phyloP scores from a whole-genome alignment of 495 filamentous ascomycete genomes.

The Hypoxylon fuscum region DNA sequence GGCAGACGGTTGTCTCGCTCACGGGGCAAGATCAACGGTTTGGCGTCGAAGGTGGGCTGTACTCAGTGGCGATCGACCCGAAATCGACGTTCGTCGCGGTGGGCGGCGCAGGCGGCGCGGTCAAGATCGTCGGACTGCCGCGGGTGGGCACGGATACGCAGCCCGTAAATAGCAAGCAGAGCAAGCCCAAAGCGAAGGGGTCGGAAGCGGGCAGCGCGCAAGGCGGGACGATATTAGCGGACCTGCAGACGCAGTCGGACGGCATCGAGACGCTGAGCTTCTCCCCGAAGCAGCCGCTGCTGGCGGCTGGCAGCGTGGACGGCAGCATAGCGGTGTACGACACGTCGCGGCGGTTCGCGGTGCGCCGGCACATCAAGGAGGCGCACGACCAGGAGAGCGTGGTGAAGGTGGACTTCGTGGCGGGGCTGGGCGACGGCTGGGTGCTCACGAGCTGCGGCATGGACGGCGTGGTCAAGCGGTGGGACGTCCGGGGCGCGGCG shows the following conservation, averaged over 20 bases:
- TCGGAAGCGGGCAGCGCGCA: slow-evolving; percentile 49
- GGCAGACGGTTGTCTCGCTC: slow-evolving; percentile 81
- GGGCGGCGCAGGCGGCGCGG: slow-evolving; percentile 84
- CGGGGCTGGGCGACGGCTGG: slow-evolving; percentile 57
- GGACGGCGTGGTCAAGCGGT: slow-evolving; percentile 85
- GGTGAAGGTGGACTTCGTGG: slow-evolving; percentile 90
- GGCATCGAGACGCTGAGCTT: slow-evolving; percentile 88
- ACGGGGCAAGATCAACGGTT: slow-evolving; percentile 88
- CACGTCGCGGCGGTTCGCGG: slow-evolving; percentile 79
- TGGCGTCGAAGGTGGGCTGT: slow-evolving; percentile 88
- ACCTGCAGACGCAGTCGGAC: slow-evolving; percentile 69
- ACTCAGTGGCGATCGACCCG: slow-evolving; percentile 83
- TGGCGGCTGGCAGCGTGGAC: slow-evolving; percentile 91
- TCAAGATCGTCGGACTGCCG: slow-evolving; percentile 86
- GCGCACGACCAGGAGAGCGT: slow-evolving; percentile 91
- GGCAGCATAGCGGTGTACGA: slow-evolving; percentile 91
- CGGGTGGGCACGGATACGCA: slow-evolving; percentile 61
- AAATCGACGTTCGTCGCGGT: slow-evolving; percentile 79
- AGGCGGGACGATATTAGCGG: slow-evolving; percentile 76
- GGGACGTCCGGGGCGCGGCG: slow-evolving; percentile 86
- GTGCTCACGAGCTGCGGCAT: slow-evolving; percentile 83
- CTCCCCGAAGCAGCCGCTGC: slow-evolving; percentile 74
- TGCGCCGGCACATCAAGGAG: slow-evolving; percentile 78
- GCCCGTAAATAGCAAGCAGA: slow-evolving; percentile 34
- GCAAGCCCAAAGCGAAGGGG: slow-evolving; percentile 56